These are phyloP conservation scores for Yarrowia sp. DNA, from an alignment of 805 yeast species.

Conservation along the genomic window DNA sequence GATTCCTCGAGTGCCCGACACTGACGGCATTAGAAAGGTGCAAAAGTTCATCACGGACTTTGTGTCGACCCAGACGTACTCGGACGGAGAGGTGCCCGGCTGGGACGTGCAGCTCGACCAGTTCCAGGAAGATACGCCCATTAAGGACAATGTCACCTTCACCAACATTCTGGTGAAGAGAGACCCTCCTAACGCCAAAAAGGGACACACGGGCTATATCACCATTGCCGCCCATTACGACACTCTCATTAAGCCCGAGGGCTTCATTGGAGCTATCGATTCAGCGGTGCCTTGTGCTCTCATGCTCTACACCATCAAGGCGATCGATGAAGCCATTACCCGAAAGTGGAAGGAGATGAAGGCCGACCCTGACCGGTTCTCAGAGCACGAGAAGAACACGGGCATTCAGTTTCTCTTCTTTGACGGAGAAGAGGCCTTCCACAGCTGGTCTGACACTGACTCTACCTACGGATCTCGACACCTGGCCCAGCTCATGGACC, in stretches of 20 bases:
- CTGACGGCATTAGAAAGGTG: conserved; percentile 52
- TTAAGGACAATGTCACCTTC: conserved; percentile 49
- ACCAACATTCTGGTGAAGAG: conserved; percentile 49
- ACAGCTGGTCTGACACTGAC: conserved; percentile 59
- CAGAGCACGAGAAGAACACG: conserved; percentile 36
- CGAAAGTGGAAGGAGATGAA: conserved; percentile 42
- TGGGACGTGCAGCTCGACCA: conserved; percentile 47
- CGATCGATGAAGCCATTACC: conserved; percentile 43
- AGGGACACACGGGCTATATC: conserved; percentile 43
- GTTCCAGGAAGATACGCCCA: conserved; percentile 52
- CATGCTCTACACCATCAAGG: conserved; percentile 55
- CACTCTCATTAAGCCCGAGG: conserved; percentile 57
- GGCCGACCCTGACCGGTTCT: conserved; percentile 40
- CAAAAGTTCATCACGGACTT: conserved; percentile 49
- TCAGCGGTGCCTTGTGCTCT: conserved; percentile 66
- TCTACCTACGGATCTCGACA: conserved; percentile 65
- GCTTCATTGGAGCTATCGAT: conserved; percentile 67
- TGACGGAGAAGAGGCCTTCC: conserved; percentile 70
- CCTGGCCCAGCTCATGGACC: conserved; percentile 54
- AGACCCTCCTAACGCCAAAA: conserved; percentile 43
- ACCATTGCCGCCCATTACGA: conserved; percentile 65
- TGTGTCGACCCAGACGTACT: conserved; percentile 32
- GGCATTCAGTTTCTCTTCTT: conserved; percentile 61
- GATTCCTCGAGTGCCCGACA: conserved; percentile 54
- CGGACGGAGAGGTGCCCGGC: conserved; percentile 38